Evolutionary conservation across 768 basidiomycete species (phyloP).

Genomic region (Boletus speciosus): DNA sequence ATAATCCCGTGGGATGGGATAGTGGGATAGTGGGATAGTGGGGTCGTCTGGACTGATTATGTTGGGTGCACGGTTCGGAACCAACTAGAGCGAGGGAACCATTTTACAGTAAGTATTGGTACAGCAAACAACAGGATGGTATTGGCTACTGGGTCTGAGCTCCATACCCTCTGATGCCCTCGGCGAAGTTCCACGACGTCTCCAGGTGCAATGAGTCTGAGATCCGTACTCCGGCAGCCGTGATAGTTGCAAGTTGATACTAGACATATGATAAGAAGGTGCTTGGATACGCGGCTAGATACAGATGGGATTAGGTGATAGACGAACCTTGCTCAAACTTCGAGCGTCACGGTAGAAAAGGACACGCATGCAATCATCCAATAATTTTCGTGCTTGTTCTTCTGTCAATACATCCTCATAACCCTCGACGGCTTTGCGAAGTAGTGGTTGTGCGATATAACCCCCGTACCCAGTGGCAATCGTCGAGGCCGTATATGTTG

Average conservation of each 20-base stretch:
- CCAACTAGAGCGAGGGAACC: background rate
- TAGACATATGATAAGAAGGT: conserved; percentile 30
- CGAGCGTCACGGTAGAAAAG: conserved; percentile 96
- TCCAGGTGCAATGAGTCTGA: conserved; percentile 72
- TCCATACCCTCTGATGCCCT: conserved; percentile 88
- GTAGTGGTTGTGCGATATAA: conserved; percentile 88
- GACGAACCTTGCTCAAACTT: conserved; percentile 85
- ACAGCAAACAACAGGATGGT: conserved; percentile 1
- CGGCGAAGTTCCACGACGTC: conserved; percentile 91
- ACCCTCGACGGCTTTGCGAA: conserved; percentile 88
- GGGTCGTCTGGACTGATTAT: background rate
- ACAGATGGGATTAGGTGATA: background rate
- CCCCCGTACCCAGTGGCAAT: conserved; percentile 94
- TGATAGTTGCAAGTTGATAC: conserved; percentile 96
- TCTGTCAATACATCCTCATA: conserved; percentile 70
- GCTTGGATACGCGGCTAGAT: background rate
- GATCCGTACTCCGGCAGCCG: conserved; percentile 68
- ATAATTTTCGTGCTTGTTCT: conserved; percentile 71
- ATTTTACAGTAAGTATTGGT: conserved; percentile 1
- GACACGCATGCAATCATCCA: conserved; percentile 87
- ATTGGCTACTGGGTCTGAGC: conserved; percentile 73
- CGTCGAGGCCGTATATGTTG: conserved; percentile 89
- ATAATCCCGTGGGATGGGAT: background rate
- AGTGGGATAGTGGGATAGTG: background rate
- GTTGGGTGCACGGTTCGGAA: background rate